Evolutionary conservation across 805 yeast genomes (phyloP).

Genomic region (Metschnikowia santaceciliae): DNA sequence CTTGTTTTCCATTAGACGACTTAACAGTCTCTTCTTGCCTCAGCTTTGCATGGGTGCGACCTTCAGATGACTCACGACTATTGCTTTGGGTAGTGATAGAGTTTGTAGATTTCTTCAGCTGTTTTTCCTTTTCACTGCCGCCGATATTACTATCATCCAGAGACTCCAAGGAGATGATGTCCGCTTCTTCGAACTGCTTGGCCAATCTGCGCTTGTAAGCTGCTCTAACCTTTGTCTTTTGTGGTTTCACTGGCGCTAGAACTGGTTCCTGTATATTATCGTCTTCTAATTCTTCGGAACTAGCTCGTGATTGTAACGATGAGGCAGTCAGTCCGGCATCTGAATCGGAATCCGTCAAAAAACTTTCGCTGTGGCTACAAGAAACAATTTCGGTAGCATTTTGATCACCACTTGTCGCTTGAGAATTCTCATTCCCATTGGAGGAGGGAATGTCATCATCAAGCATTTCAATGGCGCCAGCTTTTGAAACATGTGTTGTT

Average conservation of each 20-base stretch:
- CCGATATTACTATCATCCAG: not conserved
- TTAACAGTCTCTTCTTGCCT: not conserved
- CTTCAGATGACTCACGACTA: not conserved
- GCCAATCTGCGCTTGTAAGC: constrained; percentile 8
- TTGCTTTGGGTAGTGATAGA: not conserved
- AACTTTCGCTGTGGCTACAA: not conserved
- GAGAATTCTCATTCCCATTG: not conserved
- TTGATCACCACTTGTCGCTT: no score
- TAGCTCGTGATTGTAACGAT: no score
- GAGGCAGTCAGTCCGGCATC: not conserved
- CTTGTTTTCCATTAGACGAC: not conserved
- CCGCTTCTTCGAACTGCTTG: constrained; percentile 11
- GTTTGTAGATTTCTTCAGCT: not conserved
- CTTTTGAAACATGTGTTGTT: not conserved
- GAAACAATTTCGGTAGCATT: not conserved
- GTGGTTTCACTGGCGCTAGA: not conserved
- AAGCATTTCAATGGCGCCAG: not conserved
- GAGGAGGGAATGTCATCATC: not conserved
- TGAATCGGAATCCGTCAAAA: not conserved
- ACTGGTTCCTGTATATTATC: not conserved
- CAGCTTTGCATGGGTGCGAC: not conserved
- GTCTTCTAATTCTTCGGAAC: not conserved
- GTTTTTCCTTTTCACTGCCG: not conserved
- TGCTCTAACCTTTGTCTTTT: not conserved
- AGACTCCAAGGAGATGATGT: constrained; percentile 6